Conservation (phyloP, 495 filamentous ascomycete genomes). For the Penicilliopsis zonata region DNA sequence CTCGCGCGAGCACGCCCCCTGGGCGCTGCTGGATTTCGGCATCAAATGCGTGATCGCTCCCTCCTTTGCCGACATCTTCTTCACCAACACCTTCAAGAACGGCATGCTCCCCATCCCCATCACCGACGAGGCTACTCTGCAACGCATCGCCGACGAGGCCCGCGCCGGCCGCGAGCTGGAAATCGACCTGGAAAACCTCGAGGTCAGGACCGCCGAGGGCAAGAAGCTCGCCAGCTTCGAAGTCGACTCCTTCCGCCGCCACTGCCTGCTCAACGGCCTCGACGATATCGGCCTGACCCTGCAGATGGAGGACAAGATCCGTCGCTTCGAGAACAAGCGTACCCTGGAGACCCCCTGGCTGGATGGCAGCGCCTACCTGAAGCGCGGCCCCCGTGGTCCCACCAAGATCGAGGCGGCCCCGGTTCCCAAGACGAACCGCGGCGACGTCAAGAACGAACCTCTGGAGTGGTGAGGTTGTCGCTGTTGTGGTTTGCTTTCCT, state of each 20-base stretch:
- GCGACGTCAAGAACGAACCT: slow-evolving; percentile 74
- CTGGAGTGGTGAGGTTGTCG: slow-evolving; percentile 81
- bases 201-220: slow-evolving; percentile 65
- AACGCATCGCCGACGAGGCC: slow-evolving; percentile 67
- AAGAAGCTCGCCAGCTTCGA: slow-evolving; percentile 66
- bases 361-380: slow-evolving; percentile 78
- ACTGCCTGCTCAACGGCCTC: slow-evolving; percentile 88
- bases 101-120: slow-evolving; percentile 90
- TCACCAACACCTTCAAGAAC: slow-evolving; percentile 99
- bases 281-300: slow-evolving; percentile 95
- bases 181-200: slow-evolving; percentile 78
- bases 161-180: slow-evolving; percentile 76
- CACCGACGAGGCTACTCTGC: slow-evolving; percentile 49
- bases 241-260: slow-evolving; percentile 82
- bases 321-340: slow-evolving; percentile 65
- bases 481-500: no score
- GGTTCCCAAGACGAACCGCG: slow-evolving; percentile 84
- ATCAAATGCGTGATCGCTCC: slow-evolving; percentile 90
- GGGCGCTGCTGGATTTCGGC: slow-evolving; percentile 93
- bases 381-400: slow-evolving; percentile 48
- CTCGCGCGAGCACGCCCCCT: slow-evolving; percentile 91
- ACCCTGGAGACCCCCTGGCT: slow-evolving; percentile 80
- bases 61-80: slow-evolving; percentile 94
- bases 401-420: slow-evolving; percentile 71
- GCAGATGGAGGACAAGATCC: slow-evolving; percentile 83